Base-by-base conservation (phyloP, 768 basidiomycete species). In the Pleurotus cornucopiae region DNA sequence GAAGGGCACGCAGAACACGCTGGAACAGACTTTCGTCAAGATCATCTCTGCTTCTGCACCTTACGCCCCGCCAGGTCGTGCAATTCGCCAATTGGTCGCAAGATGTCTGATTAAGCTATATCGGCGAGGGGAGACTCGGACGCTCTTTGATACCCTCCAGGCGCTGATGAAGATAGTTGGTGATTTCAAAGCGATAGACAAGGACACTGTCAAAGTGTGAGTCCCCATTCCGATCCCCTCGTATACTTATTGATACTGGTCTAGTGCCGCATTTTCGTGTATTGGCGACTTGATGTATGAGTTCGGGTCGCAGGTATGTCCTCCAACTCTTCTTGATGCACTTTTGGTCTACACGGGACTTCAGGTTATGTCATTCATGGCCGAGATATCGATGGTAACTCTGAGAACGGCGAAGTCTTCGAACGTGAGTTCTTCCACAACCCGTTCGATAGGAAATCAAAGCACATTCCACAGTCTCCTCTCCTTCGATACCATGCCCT, bases 361-460 rank as follows among this genome's bases (percentile, higher is more conserved):
- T 1, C 59, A 98, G 92, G 85, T 94, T 67, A 96, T 98, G 94
- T 97, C 94, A 0, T 89, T 94, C 62, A 88, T 95, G 84, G 80
- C 86, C 26, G 96, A 98, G 66, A 89, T 95, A 34, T 73, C 83
- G 16, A 73, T 77, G 1, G 74, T 84, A 0, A 76, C 86, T 0
- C 68, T 91, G 41, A 92, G 85, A 67, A 81, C 87, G 0, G 78
- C 81, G 61, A 88, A 82, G 58, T 83, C 86, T 9, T 93, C 91
- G 30, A 79, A 73, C 62, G 94, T 91, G 58, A 9, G 34, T 26
- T 11, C 14, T 30, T 54, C 34, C 12, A 39, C 46, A 39, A 53
- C 26, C 41, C 37, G 40, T 14, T 46, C 18, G 34, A 21, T 46
- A 25, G 62, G 26, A 57, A 57, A 55, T 59, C 44, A 57, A 52